A percentile compares a stretch with the other conserved stretches of the same genome.
phyloP scores from a whole-genome alignment of 371 early-diverging fungal genomes.

The Lichtheimia hyalospora region DNA sequence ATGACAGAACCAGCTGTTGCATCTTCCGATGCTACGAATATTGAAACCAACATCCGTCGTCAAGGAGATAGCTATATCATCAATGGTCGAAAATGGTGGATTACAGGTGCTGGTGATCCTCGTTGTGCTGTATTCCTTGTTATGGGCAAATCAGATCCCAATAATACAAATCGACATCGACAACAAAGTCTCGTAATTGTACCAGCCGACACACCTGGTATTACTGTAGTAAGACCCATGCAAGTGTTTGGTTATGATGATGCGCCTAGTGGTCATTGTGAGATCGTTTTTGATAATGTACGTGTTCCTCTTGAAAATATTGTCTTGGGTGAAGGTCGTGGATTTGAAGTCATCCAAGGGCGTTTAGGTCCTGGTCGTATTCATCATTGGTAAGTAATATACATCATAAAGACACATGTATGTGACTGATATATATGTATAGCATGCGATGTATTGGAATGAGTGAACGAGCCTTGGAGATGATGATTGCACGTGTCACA shows the following conservation, averaged over 20 bases:
- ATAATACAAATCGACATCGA: slow-evolving; percentile 70
- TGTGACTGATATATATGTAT: slow-evolving; percentile 20
- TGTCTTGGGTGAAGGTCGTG: slow-evolving; percentile 91
- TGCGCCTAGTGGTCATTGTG: slow-evolving; percentile 93
- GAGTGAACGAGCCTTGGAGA: slow-evolving; percentile 88
- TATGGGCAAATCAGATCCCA: slow-evolving; percentile 84
- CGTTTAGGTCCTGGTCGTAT: slow-evolving; percentile 89
- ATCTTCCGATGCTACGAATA: slow-evolving; percentile 96
- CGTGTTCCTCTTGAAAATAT: slow-evolving; percentile 86
- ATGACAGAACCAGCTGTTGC: slow-evolving; percentile 97
- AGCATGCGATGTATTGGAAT: slow-evolving; percentile 94
- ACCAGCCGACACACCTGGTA: slow-evolving; percentile 85
- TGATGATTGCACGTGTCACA: slow-evolving; percentile 81
- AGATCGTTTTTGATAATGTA: slow-evolving; percentile 89
- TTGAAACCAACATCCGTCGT: slow-evolving; percentile 77
- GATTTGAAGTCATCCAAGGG: slow-evolving; percentile 96
- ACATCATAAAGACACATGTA: background rate
- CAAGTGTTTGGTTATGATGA: slow-evolving; percentile 94
- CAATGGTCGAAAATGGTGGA: slow-evolving; percentile 97
- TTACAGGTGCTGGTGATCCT: slow-evolving; percentile 92
- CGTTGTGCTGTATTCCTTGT: slow-evolving; percentile 84
- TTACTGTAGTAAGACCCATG: slow-evolving; percentile 83
- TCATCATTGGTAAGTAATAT: slow-evolving; percentile 52
- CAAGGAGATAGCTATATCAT: slow-evolving; percentile 75
- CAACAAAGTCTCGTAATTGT: slow-evolving; percentile 92